Evolutionary conservation across 2,329 filamentous ascomycete genomes (phyloP), one percentile per base, ranked within the genome.

Genomic region (Trichoderma afroharzianum): DNA sequence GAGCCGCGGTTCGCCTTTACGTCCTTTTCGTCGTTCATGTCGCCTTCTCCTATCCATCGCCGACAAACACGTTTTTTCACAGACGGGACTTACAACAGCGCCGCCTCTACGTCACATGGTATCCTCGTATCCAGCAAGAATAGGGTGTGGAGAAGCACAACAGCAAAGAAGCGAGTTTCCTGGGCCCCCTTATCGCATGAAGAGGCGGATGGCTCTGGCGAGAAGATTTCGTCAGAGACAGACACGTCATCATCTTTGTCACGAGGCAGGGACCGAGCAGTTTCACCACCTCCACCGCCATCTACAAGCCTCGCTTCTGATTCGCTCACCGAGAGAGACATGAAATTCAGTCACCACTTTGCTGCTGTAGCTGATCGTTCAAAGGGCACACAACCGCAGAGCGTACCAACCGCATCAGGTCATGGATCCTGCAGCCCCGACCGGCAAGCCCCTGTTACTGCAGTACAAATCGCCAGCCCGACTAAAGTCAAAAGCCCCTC

Each of bases 21-120:
- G 73, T 83, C 86, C 0, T 88, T 88, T 75, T 82, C 85, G 1
- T 83, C 83, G 1, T 88, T 88, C 75, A 83, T 86, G 75, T 85
- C 85, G 0, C 83, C 85, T 1, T 86, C 86, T 0, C 84, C 86
- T 1, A 80, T 82, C 53, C 79, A 75, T n/a, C 74, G 73, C 32
- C 74, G 72, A 30, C 58, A 71, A 72, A 68, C 50, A 7, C 74
- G 68, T 33, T 36, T 26, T 32, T 58, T 32, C 4, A 28, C 59
- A 15, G 9, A 15, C 18, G 64, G 47, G 53, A 68, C 58, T n/a
- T 75, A 74, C 15, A 26, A 36, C 14, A 30, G 26, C 11, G 12
- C 9, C 26, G 76, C 79, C 6, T 77, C 80, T 2, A 79, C 77
- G 69, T 80, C 79, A 9, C 82, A 81, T 30, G 75, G 76, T 12